These are phyloP conservation scores for Astrocystis sublimbata DNA, from an alignment of 495 filamentous ascomycete genomes.

Conservation along the genomic window DNA sequence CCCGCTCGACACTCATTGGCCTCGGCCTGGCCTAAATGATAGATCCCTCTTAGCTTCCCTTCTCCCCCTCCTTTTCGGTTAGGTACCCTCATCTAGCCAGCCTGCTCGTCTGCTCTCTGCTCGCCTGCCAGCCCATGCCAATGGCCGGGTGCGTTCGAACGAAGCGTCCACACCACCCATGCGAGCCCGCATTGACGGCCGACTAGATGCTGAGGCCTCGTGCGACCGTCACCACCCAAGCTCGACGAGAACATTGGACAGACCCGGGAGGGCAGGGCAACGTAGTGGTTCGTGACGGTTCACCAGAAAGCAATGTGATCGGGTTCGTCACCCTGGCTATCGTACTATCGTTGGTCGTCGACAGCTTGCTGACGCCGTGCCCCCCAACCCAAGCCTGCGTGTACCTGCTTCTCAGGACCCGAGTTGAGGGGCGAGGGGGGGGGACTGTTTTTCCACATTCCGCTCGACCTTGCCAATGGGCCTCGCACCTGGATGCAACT, in stretches of 20 bases:
- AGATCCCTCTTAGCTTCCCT: constrained; percentile 24
- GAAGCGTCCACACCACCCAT: constrained; percentile 28
- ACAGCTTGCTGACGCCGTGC: neutral
- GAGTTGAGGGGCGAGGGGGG: constrained; percentile 11
- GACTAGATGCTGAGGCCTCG: constrained; percentile 35
- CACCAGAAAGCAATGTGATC: constrained; percentile 1
- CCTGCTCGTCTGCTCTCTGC: neutral
- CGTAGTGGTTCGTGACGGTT: neutral
- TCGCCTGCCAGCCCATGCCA: neutral
- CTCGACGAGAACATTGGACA: constrained; percentile 14
- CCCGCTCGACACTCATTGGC: constrained; percentile 9
- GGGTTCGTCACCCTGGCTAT: neutral
- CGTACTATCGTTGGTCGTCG: neutral
- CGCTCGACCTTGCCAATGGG: constrained; percentile 10
- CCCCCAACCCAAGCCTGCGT: constrained; percentile 3
- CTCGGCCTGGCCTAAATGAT: constrained; percentile 2
- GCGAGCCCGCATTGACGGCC: constrained; percentile 22
- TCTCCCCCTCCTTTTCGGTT: constrained; percentile 15
- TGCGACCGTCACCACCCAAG: constrained; percentile 30
- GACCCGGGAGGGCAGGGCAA: neutral
- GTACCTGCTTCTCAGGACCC: constrained; percentile 22
- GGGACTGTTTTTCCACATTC: too few species aligned
- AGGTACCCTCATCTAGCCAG: constrained; percentile 17
- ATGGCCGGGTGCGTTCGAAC: constrained; percentile 27
- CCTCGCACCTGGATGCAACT: constrained; percentile 16